phyloP scores from a whole-genome alignment of 2,329 filamentous ascomycete species.

The Mycosphaerella arachidis region DNA sequence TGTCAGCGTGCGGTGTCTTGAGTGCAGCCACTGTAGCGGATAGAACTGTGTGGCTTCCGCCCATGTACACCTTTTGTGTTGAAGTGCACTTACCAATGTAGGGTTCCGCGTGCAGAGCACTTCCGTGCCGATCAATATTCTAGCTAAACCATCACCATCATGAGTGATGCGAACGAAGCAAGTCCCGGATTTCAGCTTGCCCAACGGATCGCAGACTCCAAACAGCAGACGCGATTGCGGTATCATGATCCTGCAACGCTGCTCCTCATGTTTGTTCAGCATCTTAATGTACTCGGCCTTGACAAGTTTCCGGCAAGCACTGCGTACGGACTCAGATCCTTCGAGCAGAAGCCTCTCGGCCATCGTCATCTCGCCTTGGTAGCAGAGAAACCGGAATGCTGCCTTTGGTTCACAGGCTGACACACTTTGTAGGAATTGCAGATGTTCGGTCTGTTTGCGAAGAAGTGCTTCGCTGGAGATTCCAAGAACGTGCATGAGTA shows the following conservation, averaged over 20 bases:
- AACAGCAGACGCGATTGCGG: slow-evolving; percentile 3
- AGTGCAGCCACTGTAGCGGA: too few relatives aligned
- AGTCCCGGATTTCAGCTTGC: not conserved
- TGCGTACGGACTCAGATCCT: not conserved
- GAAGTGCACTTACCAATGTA: slow-evolving; percentile 1
- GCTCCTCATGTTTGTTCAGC: slow-evolving; percentile 7
- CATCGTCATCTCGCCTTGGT: slow-evolving; percentile 1
- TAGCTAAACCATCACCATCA: not conserved
- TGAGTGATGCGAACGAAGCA: slow-evolving; percentile 5
- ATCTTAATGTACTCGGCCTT: slow-evolving; percentile 1
- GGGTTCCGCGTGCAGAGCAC: slow-evolving; percentile 6
- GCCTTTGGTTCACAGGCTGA: not conserved
- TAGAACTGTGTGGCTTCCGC: too few relatives aligned
- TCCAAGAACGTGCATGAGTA: slow-evolving; percentile 4
- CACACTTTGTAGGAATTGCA: not conserved
- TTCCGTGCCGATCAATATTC: slow-evolving; percentile 3
- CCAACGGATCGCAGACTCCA: slow-evolving; percentile 3
- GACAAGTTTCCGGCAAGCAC: not conserved
- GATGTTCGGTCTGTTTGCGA: not conserved
- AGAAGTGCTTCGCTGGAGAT: not conserved
- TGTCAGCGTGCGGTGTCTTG: too few relatives aligned
- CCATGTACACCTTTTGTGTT: not conserved
- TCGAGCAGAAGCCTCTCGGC: slow-evolving; percentile 1
- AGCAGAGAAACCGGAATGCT: slow-evolving; percentile 3
- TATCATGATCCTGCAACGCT: slow-evolving; percentile 5